Base-by-base conservation (phyloP, 352 stramenopile species). In the Phytopythium montanum region DNA sequence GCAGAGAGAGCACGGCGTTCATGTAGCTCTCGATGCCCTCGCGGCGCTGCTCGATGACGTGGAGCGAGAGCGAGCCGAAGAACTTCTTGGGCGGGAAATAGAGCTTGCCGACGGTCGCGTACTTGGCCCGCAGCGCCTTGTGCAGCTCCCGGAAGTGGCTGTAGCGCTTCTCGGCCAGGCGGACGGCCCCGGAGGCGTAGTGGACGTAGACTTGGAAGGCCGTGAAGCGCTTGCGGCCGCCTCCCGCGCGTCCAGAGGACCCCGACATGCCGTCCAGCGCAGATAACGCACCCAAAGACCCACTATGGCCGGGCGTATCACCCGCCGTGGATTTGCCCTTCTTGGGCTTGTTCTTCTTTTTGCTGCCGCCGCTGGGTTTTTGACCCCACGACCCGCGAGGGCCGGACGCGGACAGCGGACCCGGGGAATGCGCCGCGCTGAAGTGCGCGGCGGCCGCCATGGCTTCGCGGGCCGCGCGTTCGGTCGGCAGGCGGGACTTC, bases 11-110 rank as follows among this genome's bases (percentile, higher is more conserved):
- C 23, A 95, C 72, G 14, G 81, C 74, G 66, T 93, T 92, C 61
- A 95, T 70, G 65, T 95, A 95, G 57, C 76, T 87, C 60, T 93
- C 86, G 34, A 95, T 89, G 13, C 71, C 84, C 49, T 92, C 77
- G 16, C 84, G 81, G 14, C 86, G 81, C 58, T 95, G 86, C 64
- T 93, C 84, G 62, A 95, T 95, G 42, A 95, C 86, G 55, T 89
- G 80, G 16, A 95, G 69, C 33, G 86, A 95, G n/a, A 92, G 62
- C 48, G 84, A 94, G 66, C 88, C 82, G 61, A 95, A 95, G 60
- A 92, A 91, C 58, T 92, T 90, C 54, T 94, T 93, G 5, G 84
- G 86, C 9, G 86, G 86, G 57, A 95, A 95, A 56, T 90, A 91
- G 28, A 94, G 74, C 48, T 88, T 90, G 54, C 77, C 79, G 9